Percentiles rank a stretch among this genome's conserved stretches.
phyloP scores from a whole-genome alignment of 176 grass and related monocot genomes.

The Avena insularis region DNA sequence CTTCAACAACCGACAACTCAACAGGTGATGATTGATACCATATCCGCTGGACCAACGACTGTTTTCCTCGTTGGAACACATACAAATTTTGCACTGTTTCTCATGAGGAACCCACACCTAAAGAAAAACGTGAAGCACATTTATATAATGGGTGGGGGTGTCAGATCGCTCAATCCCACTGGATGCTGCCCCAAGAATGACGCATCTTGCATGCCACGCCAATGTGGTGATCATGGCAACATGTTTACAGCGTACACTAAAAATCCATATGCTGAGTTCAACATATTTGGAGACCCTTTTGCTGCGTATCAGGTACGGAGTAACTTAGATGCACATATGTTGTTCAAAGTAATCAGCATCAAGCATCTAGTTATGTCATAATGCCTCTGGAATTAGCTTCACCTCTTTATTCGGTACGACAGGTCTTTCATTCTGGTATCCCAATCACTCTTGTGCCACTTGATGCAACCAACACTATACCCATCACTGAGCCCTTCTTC shows the following conservation, averaged over 20 bases:
- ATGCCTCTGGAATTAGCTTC: neutral
- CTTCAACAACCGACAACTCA: constrained; percentile 57
- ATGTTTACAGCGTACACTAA: constrained; percentile 61
- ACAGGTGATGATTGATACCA: constrained; percentile 59
- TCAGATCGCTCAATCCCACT: constrained; percentile 69
- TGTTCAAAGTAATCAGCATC: neutral
- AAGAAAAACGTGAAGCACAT: constrained; percentile 73
- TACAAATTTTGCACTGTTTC: constrained; percentile 65
- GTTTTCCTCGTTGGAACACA: constrained; percentile 58
- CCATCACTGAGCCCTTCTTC: constrained; percentile 63
- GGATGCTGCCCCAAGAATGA: constrained; percentile 57
- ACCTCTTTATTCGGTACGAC: neutral
- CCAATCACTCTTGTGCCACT: constrained; percentile 78
- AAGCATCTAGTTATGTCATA: neutral
- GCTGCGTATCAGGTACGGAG: constrained; percentile 61
- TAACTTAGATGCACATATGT: neutral
- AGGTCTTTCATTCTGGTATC: constrained; percentile 76
- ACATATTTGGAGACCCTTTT: constrained; percentile 78
- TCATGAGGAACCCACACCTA: constrained; percentile 62
- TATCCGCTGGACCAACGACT: constrained; percentile 59
- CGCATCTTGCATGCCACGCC: constrained; percentile 47
- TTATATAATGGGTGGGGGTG: constrained; percentile 74
- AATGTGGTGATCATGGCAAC: constrained; percentile 73
- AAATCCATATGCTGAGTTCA: constrained; percentile 77
- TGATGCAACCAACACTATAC: constrained; percentile 78